Evolutionary conservation across 2,329 filamentous ascomycete species (phyloP), one percentile per base, ranked within the genome.

Genomic region (Aureobasidium lini): DNA sequence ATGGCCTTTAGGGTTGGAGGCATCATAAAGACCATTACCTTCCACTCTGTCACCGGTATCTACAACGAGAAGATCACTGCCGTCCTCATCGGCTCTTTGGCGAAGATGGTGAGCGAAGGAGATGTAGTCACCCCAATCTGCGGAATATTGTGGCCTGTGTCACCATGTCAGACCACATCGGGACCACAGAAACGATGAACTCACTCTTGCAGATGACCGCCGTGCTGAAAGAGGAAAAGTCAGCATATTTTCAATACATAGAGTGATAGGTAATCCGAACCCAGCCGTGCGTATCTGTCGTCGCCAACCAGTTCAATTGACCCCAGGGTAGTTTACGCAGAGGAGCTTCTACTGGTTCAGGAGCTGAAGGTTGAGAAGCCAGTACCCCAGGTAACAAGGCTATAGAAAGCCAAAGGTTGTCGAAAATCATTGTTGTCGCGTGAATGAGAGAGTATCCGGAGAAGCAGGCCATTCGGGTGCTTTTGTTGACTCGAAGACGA

Each of bases 81-180:
- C 91, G 57, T 86, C 80, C 1, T 84, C 82, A 68, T 96, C 89
- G 59, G 91, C 90, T 69, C 84, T 86, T 65, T 84, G 81, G 59
- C 84, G 87, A 79, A 99, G 84, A 70, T 93, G 90, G 37, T 87
- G 79, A 36, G 91, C 84, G 70, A 99, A 96, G 6, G 93, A 96
- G 67, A 97, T 82, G 73, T 97, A 99, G 75, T 99, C 94, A 61
- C 94, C 94, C 91, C 94, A 97, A 73, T 99, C 94, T 48, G 90
- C 93, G 6, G 90, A 92, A 74, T 95, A 99, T 62, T 94, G 93
- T 2, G 90, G 81, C 76, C 88, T 90, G 63, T 31, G 13, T 23
- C 1, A 31, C 1, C n/a, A 13, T 5, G 46, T 63, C 48, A 60
- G 29, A 15, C 6, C 3, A 13, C 46, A 42, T 2, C 28, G 15